Percentiles rank a stretch among this genome's conserved stretches.
phyloP scores from a whole-genome alignment of 768 basidiomycete genomes.

The Russula sp. region DNA sequence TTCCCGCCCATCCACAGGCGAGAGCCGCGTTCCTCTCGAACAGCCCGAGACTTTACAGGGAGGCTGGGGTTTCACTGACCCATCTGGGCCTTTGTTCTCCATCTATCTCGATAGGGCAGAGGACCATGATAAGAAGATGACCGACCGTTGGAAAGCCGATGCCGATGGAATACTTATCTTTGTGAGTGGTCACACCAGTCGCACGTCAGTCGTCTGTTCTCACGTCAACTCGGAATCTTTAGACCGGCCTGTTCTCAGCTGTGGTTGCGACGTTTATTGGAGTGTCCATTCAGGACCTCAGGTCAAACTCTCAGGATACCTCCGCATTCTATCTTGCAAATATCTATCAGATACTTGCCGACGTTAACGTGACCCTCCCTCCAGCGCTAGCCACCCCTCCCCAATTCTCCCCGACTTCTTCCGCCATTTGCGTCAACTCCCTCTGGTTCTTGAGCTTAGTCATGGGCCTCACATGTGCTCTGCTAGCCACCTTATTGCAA shows the following conservation, averaged over 20 bases:
- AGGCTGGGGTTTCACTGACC: constrained; percentile 4
- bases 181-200: background rate
- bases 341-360: constrained; percentile 12
- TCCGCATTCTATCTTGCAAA: constrained; percentile 7
- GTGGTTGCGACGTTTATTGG: constrained; percentile 5
- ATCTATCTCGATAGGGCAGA: constrained; percentile 14
- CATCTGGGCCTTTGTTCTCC: constrained; percentile 12
- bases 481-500: constrained; percentile 21
- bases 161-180: constrained; percentile 19
- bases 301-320: constrained; percentile 6
- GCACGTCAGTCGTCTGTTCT: background rate
- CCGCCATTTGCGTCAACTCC: constrained; percentile 13
- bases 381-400: background rate
- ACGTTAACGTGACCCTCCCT: background rate
- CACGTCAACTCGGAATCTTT: background rate
- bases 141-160: constrained; percentile 16
- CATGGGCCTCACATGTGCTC: constrained; percentile 10
- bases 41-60: background rate
- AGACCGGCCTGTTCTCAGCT: constrained; percentile 19
- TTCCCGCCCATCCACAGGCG: background rate
- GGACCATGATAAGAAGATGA: constrained; percentile 1
- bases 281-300: constrained; percentile 12
- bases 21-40: background rate
- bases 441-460: constrained; percentile 20
- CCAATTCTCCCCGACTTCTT: constrained; percentile 4